Conservation (phyloP, 176 grass and related monocot genomes). For the Bothriochloa decipiens region DNA sequence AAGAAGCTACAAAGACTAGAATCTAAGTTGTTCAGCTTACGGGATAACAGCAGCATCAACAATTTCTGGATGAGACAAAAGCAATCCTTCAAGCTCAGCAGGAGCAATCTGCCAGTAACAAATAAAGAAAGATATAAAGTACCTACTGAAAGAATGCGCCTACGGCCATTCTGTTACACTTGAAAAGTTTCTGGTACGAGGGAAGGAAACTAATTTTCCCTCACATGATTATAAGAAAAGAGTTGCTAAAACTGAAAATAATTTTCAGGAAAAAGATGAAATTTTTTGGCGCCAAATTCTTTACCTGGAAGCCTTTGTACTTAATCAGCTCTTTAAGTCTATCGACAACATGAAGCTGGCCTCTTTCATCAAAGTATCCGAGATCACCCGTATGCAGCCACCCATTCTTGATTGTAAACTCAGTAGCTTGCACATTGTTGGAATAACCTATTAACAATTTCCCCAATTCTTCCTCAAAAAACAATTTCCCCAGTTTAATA, state of each 20-base stretch:
- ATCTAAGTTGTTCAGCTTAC: constrained; percentile 54
- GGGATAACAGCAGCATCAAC: constrained; percentile 84
- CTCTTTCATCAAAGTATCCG: constrained; percentile 72
- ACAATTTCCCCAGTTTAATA: neutral
- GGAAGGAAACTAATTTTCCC: too few species aligned
- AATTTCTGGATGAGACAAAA: constrained; percentile 85
- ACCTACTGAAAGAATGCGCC: neutral
- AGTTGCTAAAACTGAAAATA: too few species aligned
- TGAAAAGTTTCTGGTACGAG: too few species aligned
- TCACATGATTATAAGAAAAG: too few species aligned
- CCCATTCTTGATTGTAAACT: constrained; percentile 74
- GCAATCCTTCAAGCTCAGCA: constrained; percentile 88
- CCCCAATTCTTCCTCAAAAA: constrained; percentile 1
- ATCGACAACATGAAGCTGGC: constrained; percentile 86
- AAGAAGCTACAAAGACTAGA: neutral
- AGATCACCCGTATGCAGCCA: constrained; percentile 97
- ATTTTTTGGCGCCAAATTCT: neutral
- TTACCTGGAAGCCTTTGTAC: constrained; percentile 94
- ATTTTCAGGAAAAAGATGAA: neutral
- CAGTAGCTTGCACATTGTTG: constrained; percentile 85
- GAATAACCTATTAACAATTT: constrained; percentile 65
- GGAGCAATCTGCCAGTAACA: constrained; percentile 66
- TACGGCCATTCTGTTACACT: neutral
- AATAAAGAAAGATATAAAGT: neutral
- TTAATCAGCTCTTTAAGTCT: constrained; percentile 98